phyloP scores from a whole-genome alignment of 164 flowering plant genomes.

The Cinnamomum micranthum region DNA sequence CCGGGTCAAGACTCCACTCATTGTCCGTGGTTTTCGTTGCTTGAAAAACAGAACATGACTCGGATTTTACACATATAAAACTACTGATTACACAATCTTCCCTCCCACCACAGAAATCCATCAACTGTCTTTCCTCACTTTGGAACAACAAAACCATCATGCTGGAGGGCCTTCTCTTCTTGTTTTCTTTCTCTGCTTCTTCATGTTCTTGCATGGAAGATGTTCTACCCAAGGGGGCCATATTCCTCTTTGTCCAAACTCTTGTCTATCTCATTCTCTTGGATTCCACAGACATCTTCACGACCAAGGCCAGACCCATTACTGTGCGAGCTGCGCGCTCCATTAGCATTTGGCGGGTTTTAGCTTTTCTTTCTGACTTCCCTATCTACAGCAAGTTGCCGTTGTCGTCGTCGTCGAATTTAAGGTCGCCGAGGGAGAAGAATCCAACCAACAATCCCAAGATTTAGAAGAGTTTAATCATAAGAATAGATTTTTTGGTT shows the following conservation, averaged over 20 bases:
- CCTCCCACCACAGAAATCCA: no score
- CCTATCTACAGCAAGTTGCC: slow-evolving; percentile 27
- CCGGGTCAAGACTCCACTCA: no score
- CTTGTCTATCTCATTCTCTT: slow-evolving; percentile 50
- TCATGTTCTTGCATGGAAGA: slow-evolving; percentile 14
- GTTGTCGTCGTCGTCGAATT: not conserved
- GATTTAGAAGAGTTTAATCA: no score
- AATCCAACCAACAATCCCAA: not conserved
- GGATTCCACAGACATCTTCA: slow-evolving; percentile 43
- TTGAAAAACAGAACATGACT: no score
- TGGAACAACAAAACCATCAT: no score
- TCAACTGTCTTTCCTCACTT: no score
- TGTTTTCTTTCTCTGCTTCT: no score
- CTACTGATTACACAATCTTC: no score
- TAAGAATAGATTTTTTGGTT: no score
- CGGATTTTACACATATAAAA: no score
- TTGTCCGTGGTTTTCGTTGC: no score
- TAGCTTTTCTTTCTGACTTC: slow-evolving; percentile 41
- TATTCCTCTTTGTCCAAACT: slow-evolving; percentile 49
- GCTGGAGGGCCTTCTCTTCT: no score
- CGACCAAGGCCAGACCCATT: slow-evolving; percentile 21
- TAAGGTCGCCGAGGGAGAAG: not conserved
- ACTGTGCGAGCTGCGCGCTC: slow-evolving; percentile 39
- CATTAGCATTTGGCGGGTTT: slow-evolving; percentile 32
- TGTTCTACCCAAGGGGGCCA: slow-evolving; percentile 32